phyloP scores from a whole-genome alignment of 148 eudicot genomes.

The Vaccinium corymbosum region DNA sequence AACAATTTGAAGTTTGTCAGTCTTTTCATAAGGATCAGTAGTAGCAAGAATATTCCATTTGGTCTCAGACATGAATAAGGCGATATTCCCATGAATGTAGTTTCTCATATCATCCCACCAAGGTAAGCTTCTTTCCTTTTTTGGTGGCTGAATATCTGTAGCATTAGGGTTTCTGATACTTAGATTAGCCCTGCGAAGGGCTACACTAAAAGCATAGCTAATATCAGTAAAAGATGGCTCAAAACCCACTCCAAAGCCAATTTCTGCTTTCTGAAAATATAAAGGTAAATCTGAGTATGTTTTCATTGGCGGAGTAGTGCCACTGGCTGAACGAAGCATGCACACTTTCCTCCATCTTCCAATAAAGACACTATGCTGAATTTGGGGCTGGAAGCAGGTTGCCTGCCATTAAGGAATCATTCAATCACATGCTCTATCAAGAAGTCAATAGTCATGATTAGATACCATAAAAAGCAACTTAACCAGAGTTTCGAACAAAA shows the following conservation, averaged over 20 bases:
- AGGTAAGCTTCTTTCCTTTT: conserved; percentile 91
- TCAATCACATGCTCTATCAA: conserved; percentile 7
- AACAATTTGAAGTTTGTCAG: conserved; percentile 67
- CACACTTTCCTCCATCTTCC: conserved; percentile 93
- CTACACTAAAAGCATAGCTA: conserved; percentile 92
- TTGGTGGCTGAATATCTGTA: conserved; percentile 52
- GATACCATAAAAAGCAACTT: not conserved
- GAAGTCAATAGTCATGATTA: conserved; percentile 3
- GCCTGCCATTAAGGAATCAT: conserved; percentile 52
- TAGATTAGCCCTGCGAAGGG: conserved; percentile 95
- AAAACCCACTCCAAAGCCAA: conserved; percentile 86
- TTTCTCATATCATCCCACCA: conserved; percentile 99
- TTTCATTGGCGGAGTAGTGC: conserved; percentile 95
- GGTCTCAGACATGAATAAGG: conserved; percentile 72
- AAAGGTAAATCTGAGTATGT: conserved; percentile 78
- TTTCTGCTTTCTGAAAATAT: conserved; percentile 78
- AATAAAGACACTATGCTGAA: conserved; percentile 71
- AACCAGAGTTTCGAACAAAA: conserved; percentile 2
- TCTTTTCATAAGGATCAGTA: conserved; percentile 88
- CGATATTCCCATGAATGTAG: conserved; percentile 73
- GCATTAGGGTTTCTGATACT: conserved; percentile 75
- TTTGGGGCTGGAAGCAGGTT: conserved; percentile 96
- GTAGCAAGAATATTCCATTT: conserved; percentile 79
- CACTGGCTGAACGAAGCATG: conserved; percentile 89
- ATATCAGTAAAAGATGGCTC: conserved; percentile 92